Conservation (phyloP, 371 early-diverging fungal species). For the Apophysomyces trapeziformis region DNA sequence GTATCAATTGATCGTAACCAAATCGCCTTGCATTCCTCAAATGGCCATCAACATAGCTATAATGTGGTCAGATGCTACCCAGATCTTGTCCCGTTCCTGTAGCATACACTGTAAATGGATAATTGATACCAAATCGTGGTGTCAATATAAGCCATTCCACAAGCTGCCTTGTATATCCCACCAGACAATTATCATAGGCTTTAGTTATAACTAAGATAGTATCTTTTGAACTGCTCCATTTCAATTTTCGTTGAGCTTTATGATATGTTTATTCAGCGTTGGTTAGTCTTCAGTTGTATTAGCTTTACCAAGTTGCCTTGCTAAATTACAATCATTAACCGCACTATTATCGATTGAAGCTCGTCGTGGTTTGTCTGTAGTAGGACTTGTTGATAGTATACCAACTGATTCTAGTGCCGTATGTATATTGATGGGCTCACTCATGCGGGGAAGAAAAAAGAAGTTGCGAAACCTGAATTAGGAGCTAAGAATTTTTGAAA, state of each 20-base stretch:
- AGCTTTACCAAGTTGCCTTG: constrained; percentile 3
- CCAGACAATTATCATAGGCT: constrained; percentile 74
- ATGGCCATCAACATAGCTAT: constrained; percentile 67
- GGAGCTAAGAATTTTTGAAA: not conserved
- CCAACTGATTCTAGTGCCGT: not conserved
- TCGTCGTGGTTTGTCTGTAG: not conserved
- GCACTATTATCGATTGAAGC: constrained; percentile 6
- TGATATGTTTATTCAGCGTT: not conserved
- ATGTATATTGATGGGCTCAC: not conserved
- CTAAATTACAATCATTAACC: not conserved
- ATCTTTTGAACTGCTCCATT: constrained; percentile 61
- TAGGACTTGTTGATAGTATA: not conserved
- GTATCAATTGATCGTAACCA: constrained; percentile 49
- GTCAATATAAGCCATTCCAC: constrained; percentile 76
- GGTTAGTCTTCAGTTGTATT: no score
- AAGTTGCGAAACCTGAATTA: not conserved
- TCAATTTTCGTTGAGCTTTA: constrained; percentile 10
- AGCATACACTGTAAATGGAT: constrained; percentile 68
- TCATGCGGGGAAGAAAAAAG: not conserved
- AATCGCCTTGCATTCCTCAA: constrained; percentile 61
- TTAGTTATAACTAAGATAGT: constrained; percentile 84
- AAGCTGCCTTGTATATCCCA: constrained; percentile 75
- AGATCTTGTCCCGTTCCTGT: not conserved
- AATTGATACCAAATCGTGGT: constrained; percentile 46
- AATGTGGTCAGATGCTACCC: not conserved